phyloP scores from a whole-genome alignment of 2,329 filamentous ascomycete genomes.

The Colletotrichum sp. region DNA sequence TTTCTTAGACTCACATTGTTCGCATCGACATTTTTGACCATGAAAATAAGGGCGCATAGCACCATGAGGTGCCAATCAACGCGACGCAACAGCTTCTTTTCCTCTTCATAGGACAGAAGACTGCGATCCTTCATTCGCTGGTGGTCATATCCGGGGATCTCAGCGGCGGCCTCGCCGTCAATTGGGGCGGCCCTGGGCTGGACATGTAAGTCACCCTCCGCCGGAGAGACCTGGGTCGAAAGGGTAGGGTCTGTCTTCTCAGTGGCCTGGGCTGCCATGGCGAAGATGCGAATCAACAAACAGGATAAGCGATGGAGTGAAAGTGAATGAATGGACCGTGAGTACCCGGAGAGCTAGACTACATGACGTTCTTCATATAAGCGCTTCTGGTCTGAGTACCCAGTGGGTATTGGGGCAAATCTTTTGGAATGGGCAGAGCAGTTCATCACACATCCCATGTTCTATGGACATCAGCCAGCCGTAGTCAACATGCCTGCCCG shows the following conservation, averaged over 20 bases:
- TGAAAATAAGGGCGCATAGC: slow-evolving; percentile 40
- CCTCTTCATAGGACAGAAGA: slow-evolving; percentile 21
- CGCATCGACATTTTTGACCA: slow-evolving; percentile 44
- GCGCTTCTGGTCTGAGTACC: background rate
- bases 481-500: background rate
- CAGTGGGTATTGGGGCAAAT: background rate
- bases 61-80: slow-evolving; percentile 30
- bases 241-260: background rate
- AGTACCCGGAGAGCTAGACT: background rate
- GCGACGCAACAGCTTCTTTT: slow-evolving; percentile 27
- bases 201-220: background rate
- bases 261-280: background rate
- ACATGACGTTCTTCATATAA: background rate
- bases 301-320: background rate
- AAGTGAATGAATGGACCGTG: background rate
- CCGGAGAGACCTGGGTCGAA: background rate
- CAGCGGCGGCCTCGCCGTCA: background rate
- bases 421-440: background rate
- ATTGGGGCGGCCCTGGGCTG: background rate
- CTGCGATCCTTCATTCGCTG: background rate
- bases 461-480: background rate
- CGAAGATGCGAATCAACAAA: background rate
- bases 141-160: background rate
- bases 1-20: slow-evolving; percentile 30
- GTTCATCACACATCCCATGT: background rate